These are phyloP conservation scores for Eimeria falciformis DNA, from an alignment of 169 alveolate species.

Conservation along the genomic window DNA sequence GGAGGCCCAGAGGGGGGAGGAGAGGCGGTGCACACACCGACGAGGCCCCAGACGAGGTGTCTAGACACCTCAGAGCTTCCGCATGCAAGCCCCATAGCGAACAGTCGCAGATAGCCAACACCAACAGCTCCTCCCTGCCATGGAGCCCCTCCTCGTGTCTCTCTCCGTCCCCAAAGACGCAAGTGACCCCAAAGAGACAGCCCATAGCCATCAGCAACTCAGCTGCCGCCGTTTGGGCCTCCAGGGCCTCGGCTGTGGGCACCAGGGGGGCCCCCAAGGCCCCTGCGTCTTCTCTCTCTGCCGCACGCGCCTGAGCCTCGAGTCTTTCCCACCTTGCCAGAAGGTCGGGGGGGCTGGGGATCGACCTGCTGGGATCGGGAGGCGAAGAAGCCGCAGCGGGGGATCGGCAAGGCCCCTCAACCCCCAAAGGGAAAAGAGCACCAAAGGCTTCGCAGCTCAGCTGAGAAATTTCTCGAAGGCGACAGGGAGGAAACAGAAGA, in stretches of 20 bases:
- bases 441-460: neutral
- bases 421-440: neutral
- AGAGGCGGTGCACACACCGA: neutral
- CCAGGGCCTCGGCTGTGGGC: neutral
- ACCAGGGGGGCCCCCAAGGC: neutral
- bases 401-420: too few relatives aligned
- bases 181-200: neutral
- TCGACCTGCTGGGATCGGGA: neutral
- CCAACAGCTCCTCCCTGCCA: neutral
- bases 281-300: neutral
- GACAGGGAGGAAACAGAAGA: neutral
- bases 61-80: neutral
- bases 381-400: too few relatives aligned
- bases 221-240: neutral
- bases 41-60: neutral
- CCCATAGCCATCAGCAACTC: neutral
- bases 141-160: neutral
- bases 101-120: neutral
- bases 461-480: neutral
- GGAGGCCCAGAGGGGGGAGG: neutral
- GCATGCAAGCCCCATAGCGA: constrained; percentile 1
- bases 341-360: neutral
- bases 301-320: neutral
- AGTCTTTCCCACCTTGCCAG: neutral
- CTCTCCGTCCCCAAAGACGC: neutral